Conservation (phyloP, 768 basidiomycete genomes). For the Mycena galopus region DNA sequence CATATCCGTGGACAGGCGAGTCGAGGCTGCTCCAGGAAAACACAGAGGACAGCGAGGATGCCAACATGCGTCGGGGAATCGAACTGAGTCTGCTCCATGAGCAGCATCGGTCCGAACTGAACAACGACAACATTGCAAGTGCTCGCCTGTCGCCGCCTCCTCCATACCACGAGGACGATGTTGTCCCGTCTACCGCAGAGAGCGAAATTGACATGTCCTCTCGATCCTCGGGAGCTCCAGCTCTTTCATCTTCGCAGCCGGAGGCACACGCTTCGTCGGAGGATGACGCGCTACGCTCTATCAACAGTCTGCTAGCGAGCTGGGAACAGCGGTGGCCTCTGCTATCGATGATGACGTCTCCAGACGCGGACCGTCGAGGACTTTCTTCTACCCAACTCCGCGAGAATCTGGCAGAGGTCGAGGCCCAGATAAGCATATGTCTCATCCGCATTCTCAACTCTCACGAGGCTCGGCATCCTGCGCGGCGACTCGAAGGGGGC, state of each 20-base stretch:
- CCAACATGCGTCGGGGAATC: background rate
- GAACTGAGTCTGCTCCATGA: background rate
- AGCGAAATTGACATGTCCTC: too few species aligned
- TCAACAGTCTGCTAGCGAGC: background rate
- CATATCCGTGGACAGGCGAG: conserved; percentile 95
- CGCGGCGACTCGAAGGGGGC: background rate
- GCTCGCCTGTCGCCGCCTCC: too few species aligned
- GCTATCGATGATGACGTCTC: background rate
- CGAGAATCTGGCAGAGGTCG: background rate
- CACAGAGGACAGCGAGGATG: conserved; percentile 41
- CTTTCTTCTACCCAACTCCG: background rate
- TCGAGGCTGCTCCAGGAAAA: conserved; percentile 64
- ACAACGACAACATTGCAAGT: too few species aligned
- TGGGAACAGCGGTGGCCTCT: background rate
- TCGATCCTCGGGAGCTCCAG: too few species aligned
- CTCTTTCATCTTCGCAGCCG: too few species aligned
- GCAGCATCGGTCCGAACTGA: too few species aligned
- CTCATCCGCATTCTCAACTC: background rate
- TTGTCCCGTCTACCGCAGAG: too few species aligned
- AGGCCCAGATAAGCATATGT: background rate
- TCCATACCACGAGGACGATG: too few species aligned
- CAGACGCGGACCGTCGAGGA: background rate
- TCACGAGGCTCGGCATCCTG: background rate
- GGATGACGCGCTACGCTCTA: too few species aligned
- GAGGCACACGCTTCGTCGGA: too few species aligned